A percentile compares a stretch with the other conserved stretches of the same genome.
These are phyloP conservation scores for Benincasa hispida DNA, from an alignment of 306 rosid species.

Conservation along the genomic window DNA sequence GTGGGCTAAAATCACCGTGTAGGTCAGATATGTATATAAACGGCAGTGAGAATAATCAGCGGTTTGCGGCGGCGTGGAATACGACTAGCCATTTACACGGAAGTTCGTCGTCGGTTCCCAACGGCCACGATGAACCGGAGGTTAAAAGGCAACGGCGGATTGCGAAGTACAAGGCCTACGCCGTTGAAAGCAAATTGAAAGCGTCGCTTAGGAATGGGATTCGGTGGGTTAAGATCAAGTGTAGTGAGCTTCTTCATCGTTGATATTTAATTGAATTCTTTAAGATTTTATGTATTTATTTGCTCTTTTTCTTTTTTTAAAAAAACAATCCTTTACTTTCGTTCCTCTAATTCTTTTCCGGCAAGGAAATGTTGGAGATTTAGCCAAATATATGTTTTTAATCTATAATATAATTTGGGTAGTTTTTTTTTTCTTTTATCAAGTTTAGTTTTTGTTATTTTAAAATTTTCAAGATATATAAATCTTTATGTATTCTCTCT, in stretches of 20 bases:
- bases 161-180: conserved; percentile 20
- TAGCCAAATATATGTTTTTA: no score
- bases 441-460: no score
- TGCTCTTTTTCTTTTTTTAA: background rate
- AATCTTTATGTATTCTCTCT: no score
- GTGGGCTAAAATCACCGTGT: background rate
- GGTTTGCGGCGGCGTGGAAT: background rate
- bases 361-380: background rate
- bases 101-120: background rate
- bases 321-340: background rate
- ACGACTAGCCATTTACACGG: background rate
- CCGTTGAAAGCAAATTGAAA: conserved; percentile 11
- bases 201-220: conserved; percentile 15
- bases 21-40: background rate
- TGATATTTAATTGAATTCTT: background rate
- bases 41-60: background rate
- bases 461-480: no score
- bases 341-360: background rate
- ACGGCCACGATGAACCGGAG: conserved; percentile 11
- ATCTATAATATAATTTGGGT: no score
- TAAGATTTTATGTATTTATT: background rate
- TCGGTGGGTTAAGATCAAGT: conserved; percentile 30
- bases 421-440: no score
- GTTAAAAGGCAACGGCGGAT: conserved; percentile 19
- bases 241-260: conserved; percentile 7